Conservation (phyloP, 352 stramenopile species). For the Phytophthora foliorum region DNA sequence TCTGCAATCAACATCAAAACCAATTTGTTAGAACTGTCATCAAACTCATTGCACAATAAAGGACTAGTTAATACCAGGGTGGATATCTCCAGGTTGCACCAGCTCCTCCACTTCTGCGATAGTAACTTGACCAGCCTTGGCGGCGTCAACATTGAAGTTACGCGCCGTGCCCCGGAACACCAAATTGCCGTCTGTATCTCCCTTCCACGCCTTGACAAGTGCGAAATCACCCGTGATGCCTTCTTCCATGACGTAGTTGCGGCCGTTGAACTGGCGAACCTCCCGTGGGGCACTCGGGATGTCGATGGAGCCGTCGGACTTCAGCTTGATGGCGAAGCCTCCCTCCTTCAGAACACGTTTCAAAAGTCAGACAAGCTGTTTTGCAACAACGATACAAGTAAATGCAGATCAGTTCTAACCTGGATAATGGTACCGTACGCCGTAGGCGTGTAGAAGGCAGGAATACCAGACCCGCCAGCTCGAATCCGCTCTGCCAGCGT, state of each 20-base stretch:
- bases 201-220: slow-evolving; percentile 97
- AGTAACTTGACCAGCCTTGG: slow-evolving; percentile 94
- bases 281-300: slow-evolving; percentile 81
- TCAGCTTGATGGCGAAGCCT: slow-evolving; percentile 83
- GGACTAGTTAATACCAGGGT: slow-evolving; percentile 60
- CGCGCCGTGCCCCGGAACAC: slow-evolving; percentile 95
- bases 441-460: slow-evolving; percentile 97
- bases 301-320: slow-evolving; percentile 69
- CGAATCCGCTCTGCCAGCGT: slow-evolving; percentile 95
- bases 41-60: neutral
- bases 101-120: slow-evolving; percentile 97
- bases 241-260: slow-evolving; percentile 97
- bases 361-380: neutral
- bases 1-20: slow-evolving; percentile 46
- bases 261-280: slow-evolving; percentile 81
- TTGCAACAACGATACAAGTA: neutral
- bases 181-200: slow-evolving; percentile 96
- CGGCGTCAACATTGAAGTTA: slow-evolving; percentile 97
- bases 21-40: slow-evolving; percentile 1
- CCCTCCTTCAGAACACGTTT: slow-evolving; percentile 50
- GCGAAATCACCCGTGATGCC: slow-evolving; percentile 94
- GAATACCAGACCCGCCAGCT: slow-evolving; percentile 94
- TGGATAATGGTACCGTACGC: slow-evolving; percentile 94
- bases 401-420: slow-evolving; percentile 21
- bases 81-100: slow-evolving; percentile 93